phyloP scores from a whole-genome alignment of 495 filamentous ascomycete genomes.

The Aspergillus bertholletiae region DNA sequence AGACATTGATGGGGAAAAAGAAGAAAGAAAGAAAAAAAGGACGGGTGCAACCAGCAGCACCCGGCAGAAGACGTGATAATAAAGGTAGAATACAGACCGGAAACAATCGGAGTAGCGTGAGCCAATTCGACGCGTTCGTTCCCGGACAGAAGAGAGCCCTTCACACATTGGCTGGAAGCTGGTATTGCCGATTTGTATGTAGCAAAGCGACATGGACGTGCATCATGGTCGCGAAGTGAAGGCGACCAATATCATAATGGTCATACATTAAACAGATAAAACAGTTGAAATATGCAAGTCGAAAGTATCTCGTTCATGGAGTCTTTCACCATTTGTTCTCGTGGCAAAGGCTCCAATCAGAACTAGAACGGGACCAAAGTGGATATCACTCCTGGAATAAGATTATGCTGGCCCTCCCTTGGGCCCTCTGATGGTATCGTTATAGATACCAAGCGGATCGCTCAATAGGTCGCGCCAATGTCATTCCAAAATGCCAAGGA shows the following conservation, averaged over 20 bases:
- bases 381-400: background rate
- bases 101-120: background rate
- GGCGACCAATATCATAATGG: slow-evolving; percentile 38
- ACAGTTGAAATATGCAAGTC: slow-evolving; percentile 1
- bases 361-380: background rate
- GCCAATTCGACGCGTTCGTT: background rate
- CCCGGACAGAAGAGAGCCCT: slow-evolving; percentile 11
- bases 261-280: slow-evolving; percentile 42
- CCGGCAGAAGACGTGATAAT: slow-evolving; percentile 6
- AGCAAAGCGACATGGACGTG: slow-evolving; percentile 19
- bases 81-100: slow-evolving; percentile 20
- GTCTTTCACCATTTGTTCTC: background rate
- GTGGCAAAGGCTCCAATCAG: background rate
- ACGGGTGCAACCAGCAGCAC: slow-evolving; percentile 13
- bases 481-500: background rate
- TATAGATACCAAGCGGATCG: background rate
- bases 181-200: slow-evolving; percentile 14
- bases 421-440: background rate
- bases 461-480: background rate
- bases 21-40: slow-evolving; percentile 3
- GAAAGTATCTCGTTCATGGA: slow-evolving; percentile 1
- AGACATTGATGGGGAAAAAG: background rate
- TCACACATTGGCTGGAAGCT: slow-evolving; percentile 11
- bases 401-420: background rate
- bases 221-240: slow-evolving; percentile 27